These are phyloP conservation scores for Didymella pomorum DNA, from an alignment of 2,329 filamentous ascomycete species.

Conservation along the genomic window DNA sequence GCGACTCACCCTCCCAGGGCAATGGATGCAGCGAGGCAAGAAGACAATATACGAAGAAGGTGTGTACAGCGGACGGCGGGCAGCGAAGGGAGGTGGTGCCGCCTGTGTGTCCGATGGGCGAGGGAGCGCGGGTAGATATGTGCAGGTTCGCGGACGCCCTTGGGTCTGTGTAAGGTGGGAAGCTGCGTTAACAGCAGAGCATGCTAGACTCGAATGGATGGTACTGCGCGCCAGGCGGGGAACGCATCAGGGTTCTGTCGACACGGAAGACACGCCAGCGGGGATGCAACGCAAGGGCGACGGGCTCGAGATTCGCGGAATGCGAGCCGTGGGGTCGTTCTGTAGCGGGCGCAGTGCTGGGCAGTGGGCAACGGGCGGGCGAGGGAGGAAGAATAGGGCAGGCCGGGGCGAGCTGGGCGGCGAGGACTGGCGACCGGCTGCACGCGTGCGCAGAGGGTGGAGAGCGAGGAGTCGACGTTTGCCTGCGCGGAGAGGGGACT, in stretches of 20 bases:
- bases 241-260: constrained; percentile 49
- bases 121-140: constrained; percentile 43
- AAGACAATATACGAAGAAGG: constrained; percentile 34
- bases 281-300: constrained; percentile 49
- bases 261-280: constrained; percentile 28
- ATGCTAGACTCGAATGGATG: constrained; percentile 51
- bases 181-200: constrained; percentile 46
- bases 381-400: constrained; percentile 1
- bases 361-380: constrained; percentile 1
- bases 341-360: constrained; percentile 8
- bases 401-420: background rate
- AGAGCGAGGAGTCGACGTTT: constrained; percentile 10
- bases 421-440: constrained; percentile 9
- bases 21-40: constrained; percentile 23
- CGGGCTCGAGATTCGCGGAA: constrained; percentile 13
- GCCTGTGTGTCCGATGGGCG: constrained; percentile 25
- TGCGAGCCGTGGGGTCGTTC: constrained; percentile 18
- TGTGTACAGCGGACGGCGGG: constrained; percentile 38
- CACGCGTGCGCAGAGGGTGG: constrained; percentile 5
- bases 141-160: constrained; percentile 37
- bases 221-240: constrained; percentile 49
- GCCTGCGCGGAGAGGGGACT: constrained; percentile 7
- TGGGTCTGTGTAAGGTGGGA: constrained; percentile 42
- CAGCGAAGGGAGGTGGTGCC: constrained; percentile 36
- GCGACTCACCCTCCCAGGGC: constrained; percentile 28